Evolutionary conservation across 202 grass and related monocot genomes (phyloP).

Genomic region (Carex arenaria): DNA sequence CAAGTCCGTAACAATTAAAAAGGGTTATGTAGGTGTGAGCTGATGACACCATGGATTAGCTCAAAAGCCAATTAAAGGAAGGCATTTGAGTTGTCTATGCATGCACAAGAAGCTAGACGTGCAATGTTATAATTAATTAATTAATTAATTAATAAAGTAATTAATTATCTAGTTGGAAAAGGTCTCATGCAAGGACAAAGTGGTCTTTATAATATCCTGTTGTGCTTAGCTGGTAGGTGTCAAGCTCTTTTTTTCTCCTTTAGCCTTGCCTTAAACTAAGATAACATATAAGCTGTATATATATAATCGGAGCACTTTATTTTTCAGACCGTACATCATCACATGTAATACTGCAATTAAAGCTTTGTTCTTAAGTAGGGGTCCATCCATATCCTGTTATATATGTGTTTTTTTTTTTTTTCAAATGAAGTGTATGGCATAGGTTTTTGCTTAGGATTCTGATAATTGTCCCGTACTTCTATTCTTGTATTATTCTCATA

Average conservation of each 20-base stretch:
- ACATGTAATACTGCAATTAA: slow-evolving; percentile 1
- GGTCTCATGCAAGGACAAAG: slow-evolving; percentile 13
- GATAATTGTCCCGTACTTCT: too few relatives aligned
- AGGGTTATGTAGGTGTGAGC: neutral
- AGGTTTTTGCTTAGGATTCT: neutral
- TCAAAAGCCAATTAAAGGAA: slow-evolving; percentile 22
- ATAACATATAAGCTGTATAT: neutral
- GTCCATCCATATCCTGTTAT: neutral
- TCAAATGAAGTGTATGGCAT: neutral
- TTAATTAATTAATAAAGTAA: neutral
- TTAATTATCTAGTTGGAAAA: slow-evolving; percentile 14
- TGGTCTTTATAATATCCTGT: slow-evolving; percentile 4
- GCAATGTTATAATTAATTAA: slow-evolving; percentile 8
- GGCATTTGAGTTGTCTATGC: slow-evolving; percentile 22
- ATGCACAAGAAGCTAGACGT: neutral
- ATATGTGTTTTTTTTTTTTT: neutral
- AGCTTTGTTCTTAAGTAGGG: neutral
- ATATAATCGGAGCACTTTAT: neutral
- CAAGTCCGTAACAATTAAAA: too few relatives aligned
- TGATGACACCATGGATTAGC: slow-evolving; percentile 3
- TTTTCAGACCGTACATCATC: neutral
- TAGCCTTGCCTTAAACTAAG: neutral
- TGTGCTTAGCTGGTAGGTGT: neutral
- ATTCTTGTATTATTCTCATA: too few relatives aligned
- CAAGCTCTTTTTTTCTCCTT: neutral